Conservation (phyloP, 208 protist genomes). For the Crithidia sp. region DNA sequence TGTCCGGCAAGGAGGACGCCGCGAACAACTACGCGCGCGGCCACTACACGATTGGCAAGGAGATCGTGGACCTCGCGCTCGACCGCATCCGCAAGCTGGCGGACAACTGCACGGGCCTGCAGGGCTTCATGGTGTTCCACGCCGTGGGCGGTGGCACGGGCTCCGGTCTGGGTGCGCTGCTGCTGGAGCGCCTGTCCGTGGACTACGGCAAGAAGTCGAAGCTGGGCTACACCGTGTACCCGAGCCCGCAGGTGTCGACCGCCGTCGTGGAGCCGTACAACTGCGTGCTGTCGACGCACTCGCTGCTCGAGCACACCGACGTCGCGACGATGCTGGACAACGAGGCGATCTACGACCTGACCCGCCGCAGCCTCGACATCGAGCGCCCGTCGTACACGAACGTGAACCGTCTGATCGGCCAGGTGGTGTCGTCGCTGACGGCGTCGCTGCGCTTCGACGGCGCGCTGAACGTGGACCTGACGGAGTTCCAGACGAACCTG, state of each 20-base stretch:
- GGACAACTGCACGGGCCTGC: conserved; percentile 94
- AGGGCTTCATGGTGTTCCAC: conserved; percentile 99
- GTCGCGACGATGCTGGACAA: conserved; percentile 96
- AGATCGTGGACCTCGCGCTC: conserved; percentile 95
- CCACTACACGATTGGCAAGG: conserved; percentile 98
- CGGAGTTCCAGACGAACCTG: too few species aligned
- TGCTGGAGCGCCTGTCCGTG: conserved; percentile 96
- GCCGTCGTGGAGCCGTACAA: conserved; percentile 98
- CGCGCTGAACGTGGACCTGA: too few species aligned
- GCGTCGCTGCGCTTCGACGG: too few species aligned
- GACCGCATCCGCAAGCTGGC: conserved; percentile 90
- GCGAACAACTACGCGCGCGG: conserved; percentile 99
- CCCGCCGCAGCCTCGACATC: too few species aligned
- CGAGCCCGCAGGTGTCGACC: conserved; percentile 96
- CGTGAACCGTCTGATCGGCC: too few species aligned
- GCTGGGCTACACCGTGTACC: conserved; percentile 95
- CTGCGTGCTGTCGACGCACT: conserved; percentile 95
- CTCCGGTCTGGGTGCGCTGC: conserved; percentile 96
- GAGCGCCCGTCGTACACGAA: too few species aligned
- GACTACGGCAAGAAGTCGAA: conserved; percentile 97
- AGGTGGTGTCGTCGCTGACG: too few species aligned
- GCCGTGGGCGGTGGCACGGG: conserved; percentile 99
- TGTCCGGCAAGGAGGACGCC: conserved; percentile 98
- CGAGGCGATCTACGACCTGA: conserved; percentile 87
- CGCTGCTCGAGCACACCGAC: conserved; percentile 95